These are phyloP conservation scores for Planoprotostelium fungivorum DNA, from an alignment of 78 protist species.

Conservation along the genomic window DNA sequence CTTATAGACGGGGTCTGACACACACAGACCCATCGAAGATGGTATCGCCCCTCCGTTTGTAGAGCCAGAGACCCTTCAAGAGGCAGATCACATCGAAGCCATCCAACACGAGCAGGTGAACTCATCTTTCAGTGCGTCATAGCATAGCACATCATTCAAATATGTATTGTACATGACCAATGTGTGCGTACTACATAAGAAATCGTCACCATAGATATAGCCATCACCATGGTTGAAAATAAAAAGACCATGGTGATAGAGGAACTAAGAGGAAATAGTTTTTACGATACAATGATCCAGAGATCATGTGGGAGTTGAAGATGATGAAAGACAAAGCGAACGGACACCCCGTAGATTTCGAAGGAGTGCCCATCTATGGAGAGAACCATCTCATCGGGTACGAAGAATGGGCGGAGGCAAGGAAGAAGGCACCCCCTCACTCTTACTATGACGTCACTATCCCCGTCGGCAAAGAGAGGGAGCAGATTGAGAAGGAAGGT, in stretches of 20 bases:
- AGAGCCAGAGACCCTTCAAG: not conserved
- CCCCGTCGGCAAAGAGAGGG: too few species aligned
- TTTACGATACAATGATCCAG: not conserved
- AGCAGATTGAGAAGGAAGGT: too few species aligned
- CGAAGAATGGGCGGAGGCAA: too few species aligned
- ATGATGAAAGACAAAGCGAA: not conserved
- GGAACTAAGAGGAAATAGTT: not conserved
- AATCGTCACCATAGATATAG: too few species aligned
- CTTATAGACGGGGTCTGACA: not conserved
- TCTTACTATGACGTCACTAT: too few species aligned
- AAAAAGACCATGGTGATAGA: too few species aligned
- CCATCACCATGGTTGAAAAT: too few species aligned
- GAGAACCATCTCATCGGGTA: not conserved
- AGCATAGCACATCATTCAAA: too few species aligned
- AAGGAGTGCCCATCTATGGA: not conserved
- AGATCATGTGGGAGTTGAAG: not conserved
- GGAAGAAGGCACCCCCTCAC: too few species aligned
- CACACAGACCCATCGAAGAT: not conserved
- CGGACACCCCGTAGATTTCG: not conserved
- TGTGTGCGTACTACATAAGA: too few species aligned
- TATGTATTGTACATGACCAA: too few species aligned
- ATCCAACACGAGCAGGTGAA: not conserved
- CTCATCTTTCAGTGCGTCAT: not conserved
- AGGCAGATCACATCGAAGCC: not conserved
- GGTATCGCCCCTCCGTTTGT: not conserved